These are phyloP conservation scores for Candida labiduridarum DNA, from an alignment of 1,139 yeast genomes.

Conservation along the genomic window DNA sequence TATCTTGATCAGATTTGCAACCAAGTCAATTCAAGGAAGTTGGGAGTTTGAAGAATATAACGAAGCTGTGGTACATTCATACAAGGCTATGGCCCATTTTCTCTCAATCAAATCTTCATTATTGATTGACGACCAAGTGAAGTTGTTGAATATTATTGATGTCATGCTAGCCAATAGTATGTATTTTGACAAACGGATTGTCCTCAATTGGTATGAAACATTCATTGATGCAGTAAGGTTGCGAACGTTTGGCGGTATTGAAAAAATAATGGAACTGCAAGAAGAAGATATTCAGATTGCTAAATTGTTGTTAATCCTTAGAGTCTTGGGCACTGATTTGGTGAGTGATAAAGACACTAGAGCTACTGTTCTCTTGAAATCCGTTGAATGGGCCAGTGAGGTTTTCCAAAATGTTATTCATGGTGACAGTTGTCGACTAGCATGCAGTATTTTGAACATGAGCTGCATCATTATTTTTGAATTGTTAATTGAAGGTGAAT, in stretches of 20 bases:
- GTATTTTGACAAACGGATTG: constrained; percentile 39
- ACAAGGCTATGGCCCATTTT: constrained; percentile 48
- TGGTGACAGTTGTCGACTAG: constrained; percentile 61
- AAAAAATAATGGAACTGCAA: constrained; percentile 29
- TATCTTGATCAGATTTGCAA: constrained; percentile 48
- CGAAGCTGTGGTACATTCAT: constrained; percentile 32
- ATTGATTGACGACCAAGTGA: constrained; percentile 60
- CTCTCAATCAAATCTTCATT: constrained; percentile 48
- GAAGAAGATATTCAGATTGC: constrained; percentile 58
- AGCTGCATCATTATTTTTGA: constrained; percentile 42
- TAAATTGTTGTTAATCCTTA: constrained; percentile 60
- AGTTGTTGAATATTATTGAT: constrained; percentile 60
- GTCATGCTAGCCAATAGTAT: constrained; percentile 48
- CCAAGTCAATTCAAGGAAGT: constrained; percentile 27
- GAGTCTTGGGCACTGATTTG: constrained; percentile 54
- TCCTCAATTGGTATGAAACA: constrained; percentile 40
- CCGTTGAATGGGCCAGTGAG: constrained; percentile 67
- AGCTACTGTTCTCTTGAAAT: constrained; percentile 48
- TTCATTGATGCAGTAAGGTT: constrained; percentile 56
- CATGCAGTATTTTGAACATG: constrained; percentile 58
- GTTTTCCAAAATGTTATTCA: constrained; percentile 56
- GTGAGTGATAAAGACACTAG: constrained; percentile 39
- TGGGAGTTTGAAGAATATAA: constrained; percentile 33
- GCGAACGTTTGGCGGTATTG: constrained; percentile 54
- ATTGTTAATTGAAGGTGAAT: constrained; percentile 25